Evolutionary conservation across 2,329 filamentous ascomycete genomes (phyloP).

Genomic region (Cordyceps farinosa): DNA sequence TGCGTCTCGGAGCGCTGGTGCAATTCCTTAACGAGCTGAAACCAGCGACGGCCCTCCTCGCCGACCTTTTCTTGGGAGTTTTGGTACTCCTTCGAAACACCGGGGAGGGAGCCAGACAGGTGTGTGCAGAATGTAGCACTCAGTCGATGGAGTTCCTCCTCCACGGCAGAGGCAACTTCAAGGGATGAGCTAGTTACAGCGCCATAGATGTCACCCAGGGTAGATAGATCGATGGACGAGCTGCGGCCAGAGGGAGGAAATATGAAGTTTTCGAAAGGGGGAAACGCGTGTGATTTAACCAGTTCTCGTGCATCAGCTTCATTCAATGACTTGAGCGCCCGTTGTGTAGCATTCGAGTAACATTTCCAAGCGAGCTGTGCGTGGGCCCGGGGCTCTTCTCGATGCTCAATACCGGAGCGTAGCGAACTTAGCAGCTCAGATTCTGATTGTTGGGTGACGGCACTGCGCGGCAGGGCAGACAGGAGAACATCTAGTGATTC

Average conservation of each 20-base stretch:
- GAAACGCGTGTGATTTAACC: slow-evolving; percentile 48
- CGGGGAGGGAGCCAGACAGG: slow-evolving; percentile 73
- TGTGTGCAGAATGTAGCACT: slow-evolving; percentile 58
- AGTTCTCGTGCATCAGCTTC: slow-evolving; percentile 44
- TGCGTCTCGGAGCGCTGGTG: slow-evolving; percentile 28
- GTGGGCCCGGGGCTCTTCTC: slow-evolving; percentile 71
- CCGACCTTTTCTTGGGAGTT: slow-evolving; percentile 68
- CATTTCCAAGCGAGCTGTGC: slow-evolving; percentile 67
- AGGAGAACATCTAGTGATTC: slow-evolving; percentile 61
- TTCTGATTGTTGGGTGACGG: slow-evolving; percentile 46
- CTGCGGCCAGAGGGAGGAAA: slow-evolving; percentile 41
- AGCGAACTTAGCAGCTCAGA: slow-evolving; percentile 63
- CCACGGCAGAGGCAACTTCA: slow-evolving; percentile 46
- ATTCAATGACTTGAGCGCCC: slow-evolving; percentile 46
- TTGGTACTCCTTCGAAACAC: slow-evolving; percentile 73
- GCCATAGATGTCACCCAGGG: slow-evolving; percentile 47
- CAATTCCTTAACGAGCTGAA: slow-evolving; percentile 52
- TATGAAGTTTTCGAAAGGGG: slow-evolving; percentile 54
- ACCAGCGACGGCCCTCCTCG: slow-evolving; percentile 65
- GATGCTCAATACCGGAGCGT: slow-evolving; percentile 65
- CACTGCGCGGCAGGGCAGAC: slow-evolving; percentile 50
- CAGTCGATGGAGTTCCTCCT: slow-evolving; percentile 60
- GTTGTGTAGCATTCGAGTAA: slow-evolving; percentile 64
- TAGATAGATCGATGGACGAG: slow-evolving; percentile 29
- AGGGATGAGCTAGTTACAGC: slow-evolving; percentile 40